Conservation (phyloP, 495 filamentous ascomycete genomes). For the Aspergillus mulundensis region DNA sequence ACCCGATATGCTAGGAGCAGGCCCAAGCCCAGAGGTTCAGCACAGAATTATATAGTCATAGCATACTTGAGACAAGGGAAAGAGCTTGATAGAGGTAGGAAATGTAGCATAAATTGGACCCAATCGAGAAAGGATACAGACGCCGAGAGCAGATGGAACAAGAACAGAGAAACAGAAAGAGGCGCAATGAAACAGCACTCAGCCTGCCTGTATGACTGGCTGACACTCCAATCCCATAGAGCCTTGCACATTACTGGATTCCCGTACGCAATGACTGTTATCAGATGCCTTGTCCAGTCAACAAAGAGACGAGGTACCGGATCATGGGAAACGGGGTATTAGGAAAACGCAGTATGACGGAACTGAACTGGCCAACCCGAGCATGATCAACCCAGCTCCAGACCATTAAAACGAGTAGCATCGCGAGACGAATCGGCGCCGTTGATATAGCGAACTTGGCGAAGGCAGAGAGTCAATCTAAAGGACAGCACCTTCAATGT, state of each 20-base stretch:
- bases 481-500: constrained; percentile 17
- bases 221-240: constrained; percentile 35
- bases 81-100: constrained; percentile 19
- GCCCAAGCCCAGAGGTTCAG: neutral
- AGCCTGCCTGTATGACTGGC: constrained; percentile 32
- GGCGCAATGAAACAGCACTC: constrained; percentile 21
- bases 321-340: constrained; percentile 10
- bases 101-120: constrained; percentile 29
- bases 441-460: constrained; percentile 2
- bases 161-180: constrained; percentile 23
- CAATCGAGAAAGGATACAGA: constrained; percentile 32
- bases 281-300: constrained; percentile 17
- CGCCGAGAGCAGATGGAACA: constrained; percentile 31
- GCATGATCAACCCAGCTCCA: constrained; percentile 9
- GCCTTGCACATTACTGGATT: constrained; percentile 16
- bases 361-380: constrained; percentile 6
- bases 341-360: neutral
- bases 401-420: constrained; percentile 18
- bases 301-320: constrained; percentile 11
- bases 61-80: constrained; percentile 32
- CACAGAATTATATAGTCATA: constrained; percentile 42
- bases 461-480: constrained; percentile 12
- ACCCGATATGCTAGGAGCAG: neutral
- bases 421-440: constrained; percentile 17
- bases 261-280: constrained; percentile 6